Evolutionary conservation across 2,329 filamentous ascomycete genomes (phyloP).

Genomic region (Aquanectria penicillioides): DNA sequence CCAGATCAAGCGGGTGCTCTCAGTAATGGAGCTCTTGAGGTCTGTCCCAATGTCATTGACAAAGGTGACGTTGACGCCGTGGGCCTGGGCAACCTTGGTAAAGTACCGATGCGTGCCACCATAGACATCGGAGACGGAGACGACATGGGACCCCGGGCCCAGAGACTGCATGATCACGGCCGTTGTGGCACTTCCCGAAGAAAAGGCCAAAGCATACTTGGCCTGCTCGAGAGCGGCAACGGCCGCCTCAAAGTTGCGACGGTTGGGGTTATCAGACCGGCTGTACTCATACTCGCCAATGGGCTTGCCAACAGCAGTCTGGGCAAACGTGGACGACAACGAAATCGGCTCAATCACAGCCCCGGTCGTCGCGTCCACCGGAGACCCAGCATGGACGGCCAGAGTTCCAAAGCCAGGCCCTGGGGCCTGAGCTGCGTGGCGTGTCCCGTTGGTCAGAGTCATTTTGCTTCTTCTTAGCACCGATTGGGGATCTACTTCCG

Average conservation of each 20-base stretch:
- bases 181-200: conserved; percentile 91
- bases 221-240: conserved; percentile 93
- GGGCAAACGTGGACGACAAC: conserved; percentile 95
- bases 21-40: conserved; percentile 82
- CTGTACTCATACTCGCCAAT: conserved; percentile 93
- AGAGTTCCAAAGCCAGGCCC: conserved; percentile 84
- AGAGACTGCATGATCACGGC: conserved; percentile 93
- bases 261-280: conserved; percentile 92
- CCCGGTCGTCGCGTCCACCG: conserved; percentile 88
- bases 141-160: conserved; percentile 88
- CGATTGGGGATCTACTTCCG: too few species aligned
- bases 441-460: too few species aligned
- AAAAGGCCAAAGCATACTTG: conserved; percentile 91
- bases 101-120: conserved; percentile 99
- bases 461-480: too few species aligned
- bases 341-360: conserved; percentile 97
- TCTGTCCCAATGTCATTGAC: conserved; percentile 91
- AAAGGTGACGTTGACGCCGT: conserved; percentile 94
- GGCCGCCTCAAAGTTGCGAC: conserved; percentile 91
- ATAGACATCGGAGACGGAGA: conserved; percentile 97
- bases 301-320: conserved; percentile 86
- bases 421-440: too few species aligned
- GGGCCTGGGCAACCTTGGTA: conserved; percentile 94
- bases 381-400: conserved; percentile 91
- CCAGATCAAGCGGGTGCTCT: conserved; percentile 94